These are phyloP conservation scores for Ensete ventricosum DNA, from an alignment of 176 grass and related monocot genomes.

Conservation along the genomic window DNA sequence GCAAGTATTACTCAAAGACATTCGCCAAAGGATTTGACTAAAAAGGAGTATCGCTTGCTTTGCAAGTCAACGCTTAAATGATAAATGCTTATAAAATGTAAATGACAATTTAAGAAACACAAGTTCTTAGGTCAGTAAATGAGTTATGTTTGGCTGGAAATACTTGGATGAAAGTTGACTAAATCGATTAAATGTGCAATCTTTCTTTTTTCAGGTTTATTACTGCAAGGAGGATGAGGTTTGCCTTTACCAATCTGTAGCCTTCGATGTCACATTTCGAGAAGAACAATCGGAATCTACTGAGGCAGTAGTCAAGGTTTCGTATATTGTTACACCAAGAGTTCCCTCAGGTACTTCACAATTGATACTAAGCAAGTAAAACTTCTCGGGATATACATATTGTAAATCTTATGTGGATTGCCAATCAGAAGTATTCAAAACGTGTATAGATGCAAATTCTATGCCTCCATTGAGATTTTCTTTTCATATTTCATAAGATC, in stretches of 20 bases:
- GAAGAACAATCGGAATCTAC: constrained; percentile 32
- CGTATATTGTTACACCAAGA: constrained; percentile 53
- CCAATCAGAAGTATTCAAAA: not conserved
- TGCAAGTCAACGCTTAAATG: not conserved
- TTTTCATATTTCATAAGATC: not conserved
- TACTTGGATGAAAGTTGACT: too few relatives aligned
- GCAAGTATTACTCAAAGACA: not conserved
- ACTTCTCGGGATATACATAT: not conserved
- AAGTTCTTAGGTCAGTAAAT: too few relatives aligned
- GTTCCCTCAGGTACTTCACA: constrained; percentile 34
- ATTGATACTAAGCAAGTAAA: constrained; percentile 41
- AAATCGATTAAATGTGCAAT: not conserved
- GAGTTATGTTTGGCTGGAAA: too few relatives aligned
- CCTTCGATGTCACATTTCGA: constrained; percentile 73
- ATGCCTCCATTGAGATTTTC: not conserved
- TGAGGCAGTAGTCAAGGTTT: constrained; percentile 39
- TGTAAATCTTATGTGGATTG: not conserved
- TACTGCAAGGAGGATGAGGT: constrained; percentile 93
- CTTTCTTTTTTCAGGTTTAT: constrained; percentile 54
- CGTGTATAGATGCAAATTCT: not conserved
- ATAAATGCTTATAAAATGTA: not conserved
- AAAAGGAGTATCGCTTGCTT: not conserved
- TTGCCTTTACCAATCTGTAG: constrained; percentile 75
- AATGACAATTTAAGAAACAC: not conserved
- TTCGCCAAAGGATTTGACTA: not conserved